Evolutionary conservation across 768 basidiomycete species (phyloP).

Genomic region (Boletus reticulatus): DNA sequence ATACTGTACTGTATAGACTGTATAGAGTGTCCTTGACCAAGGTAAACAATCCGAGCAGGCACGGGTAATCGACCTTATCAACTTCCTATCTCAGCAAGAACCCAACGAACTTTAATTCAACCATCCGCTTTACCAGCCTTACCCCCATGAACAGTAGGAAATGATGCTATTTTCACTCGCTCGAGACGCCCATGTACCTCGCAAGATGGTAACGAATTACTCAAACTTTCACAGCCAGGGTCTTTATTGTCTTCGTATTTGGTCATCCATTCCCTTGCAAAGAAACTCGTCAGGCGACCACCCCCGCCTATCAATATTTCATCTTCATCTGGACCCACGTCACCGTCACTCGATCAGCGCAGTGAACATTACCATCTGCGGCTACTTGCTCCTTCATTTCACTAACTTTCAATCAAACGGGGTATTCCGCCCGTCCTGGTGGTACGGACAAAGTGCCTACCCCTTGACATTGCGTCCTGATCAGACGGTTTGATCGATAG

Average conservation of each 20-base stretch:
- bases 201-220: constrained; percentile 26
- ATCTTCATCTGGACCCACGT: neutral
- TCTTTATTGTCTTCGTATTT: constrained; percentile 9
- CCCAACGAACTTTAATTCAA: constrained; percentile 16
- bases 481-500: neutral
- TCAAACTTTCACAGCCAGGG: constrained; percentile 12
- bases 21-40: too few relatives aligned
- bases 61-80: constrained; percentile 9
- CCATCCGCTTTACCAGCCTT: constrained; percentile 26
- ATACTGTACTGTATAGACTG: too few relatives aligned
- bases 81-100: constrained; percentile 22
- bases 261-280: neutral
- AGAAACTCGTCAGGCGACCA: neutral
- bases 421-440: neutral
- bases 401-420: neutral
- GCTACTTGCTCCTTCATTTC: constrained; percentile 11
- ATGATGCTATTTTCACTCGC: constrained; percentile 20
- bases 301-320: neutral
- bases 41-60: too few relatives aligned
- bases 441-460: neutral
- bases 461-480: neutral
- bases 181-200: constrained; percentile 25
- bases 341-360: neutral
- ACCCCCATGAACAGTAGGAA: constrained; percentile 16
- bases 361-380: neutral